Conservation (phyloP, 192 early-diverging fungal genomes). For the Lunasporangiospora selenospora region DNA sequence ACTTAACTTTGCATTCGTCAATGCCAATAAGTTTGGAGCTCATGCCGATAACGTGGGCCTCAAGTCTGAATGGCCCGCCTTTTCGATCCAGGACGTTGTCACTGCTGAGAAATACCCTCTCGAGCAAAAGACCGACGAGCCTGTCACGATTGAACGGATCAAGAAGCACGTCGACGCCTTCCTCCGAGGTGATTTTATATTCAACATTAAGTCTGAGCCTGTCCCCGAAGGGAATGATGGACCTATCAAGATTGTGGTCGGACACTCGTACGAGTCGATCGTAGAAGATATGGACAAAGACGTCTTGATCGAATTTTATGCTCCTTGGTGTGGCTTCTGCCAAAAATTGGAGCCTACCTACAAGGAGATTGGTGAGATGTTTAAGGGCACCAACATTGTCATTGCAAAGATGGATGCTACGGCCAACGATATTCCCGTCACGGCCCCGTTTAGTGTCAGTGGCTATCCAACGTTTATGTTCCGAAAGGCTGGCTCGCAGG, state of each 20-base stretch:
- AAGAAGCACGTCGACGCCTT: slow-evolving; percentile 48
- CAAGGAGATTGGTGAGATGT: slow-evolving; percentile 74
- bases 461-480: slow-evolving; percentile 94
- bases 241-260: slow-evolving; percentile 87
- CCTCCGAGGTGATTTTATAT: slow-evolving; percentile 51
- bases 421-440: slow-evolving; percentile 84
- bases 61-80: slow-evolving; percentile 89
- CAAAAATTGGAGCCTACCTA: slow-evolving; percentile 72
- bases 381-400: slow-evolving; percentile 45
- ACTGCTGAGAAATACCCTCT: slow-evolving; percentile 64
- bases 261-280: slow-evolving; percentile 76
- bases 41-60: slow-evolving; percentile 88
- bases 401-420: slow-evolving; percentile 94
- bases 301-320: slow-evolving; percentile 72
- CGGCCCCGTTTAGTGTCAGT: slow-evolving; percentile 65
- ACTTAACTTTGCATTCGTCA: slow-evolving; percentile 86
- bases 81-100: slow-evolving; percentile 76
- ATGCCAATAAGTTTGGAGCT: slow-evolving; percentile 80
- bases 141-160: slow-evolving; percentile 48
- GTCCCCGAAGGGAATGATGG: slow-evolving; percentile 81
- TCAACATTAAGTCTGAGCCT: slow-evolving; percentile 66
- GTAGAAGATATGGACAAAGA: slow-evolving; percentile 71
- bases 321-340: slow-evolving; percentile 47
- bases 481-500: slow-evolving; percentile 77
- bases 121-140: slow-evolving; percentile 49